Base-by-base conservation (phyloP, 1,284 basidiomycete species). In the Pterulicium gracile region DNA sequence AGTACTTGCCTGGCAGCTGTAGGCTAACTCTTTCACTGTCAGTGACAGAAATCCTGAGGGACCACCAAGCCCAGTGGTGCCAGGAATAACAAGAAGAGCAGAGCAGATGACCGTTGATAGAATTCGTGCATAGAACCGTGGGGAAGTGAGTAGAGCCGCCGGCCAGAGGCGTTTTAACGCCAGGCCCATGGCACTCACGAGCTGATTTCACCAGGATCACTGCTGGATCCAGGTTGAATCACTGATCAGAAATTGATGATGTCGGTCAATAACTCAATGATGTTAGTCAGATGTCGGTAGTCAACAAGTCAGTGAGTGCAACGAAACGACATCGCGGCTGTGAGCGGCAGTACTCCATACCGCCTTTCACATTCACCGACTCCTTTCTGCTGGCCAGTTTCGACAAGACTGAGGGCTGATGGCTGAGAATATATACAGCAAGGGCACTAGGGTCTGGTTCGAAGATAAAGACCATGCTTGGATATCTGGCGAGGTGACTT, bases 381-480 rank as follows among this genome's bases (percentile, higher is more conserved):
- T 19, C 18, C 22, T 22, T 24, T 22, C 13, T 12, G 7, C 14
- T 13, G 17, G 22, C 42, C 20, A 22, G 10, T 19, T 34, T 10
- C 32, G 20, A 7, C 42, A 21, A 43, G 13, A 22, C 42, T 7
- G 5, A 45, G 61, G 60, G 54, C 56, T 45, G 56, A 88, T 88
- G 84, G 81, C 84, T 63, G 85, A 88, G 69, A 86, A 87, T 68
- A 84, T 88, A 60, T 88, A 88, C 68, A 82, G 75, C 72, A 88
- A 81, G 65, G 84, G 84, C 52, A 88, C 84, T 53, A 73, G 85
- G 56, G 84, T 88, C 57, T 88, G 85, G 91, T 90, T 93, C 61
- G 75, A 89, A 55, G 90, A 95, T 72, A 92, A 88, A 67, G 90
- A 93, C 54, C 79, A 83, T 51, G 90, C 90, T 53, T 95, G 91